Base-by-base conservation (phyloP, 805 yeast species). In the Cyberlindnera saturnus region DNA sequence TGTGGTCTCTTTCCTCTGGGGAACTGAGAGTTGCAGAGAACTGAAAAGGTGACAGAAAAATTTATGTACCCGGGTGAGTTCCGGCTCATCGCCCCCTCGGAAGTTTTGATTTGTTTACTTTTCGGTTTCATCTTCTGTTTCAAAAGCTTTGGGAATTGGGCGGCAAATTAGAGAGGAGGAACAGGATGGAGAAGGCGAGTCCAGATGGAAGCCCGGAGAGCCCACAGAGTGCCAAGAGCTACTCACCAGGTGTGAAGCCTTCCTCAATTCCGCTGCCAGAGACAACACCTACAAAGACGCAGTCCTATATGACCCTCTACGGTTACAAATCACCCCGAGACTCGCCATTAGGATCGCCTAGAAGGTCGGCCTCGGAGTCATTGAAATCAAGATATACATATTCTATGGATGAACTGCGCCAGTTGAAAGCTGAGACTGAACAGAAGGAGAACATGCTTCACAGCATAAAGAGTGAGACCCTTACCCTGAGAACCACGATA, bases 401-500 rank as follows among this genome's bases (percentile, higher is more conserved):
- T 23, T 28, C 32, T 9, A 38, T 31, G 17, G 45, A 36, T 3
- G 53, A 36, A 30, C 47, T 51, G 14, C 43, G 46, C n/a, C 35
- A 36, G 46, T 29, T 54, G 2, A 51, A 44, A 15, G 14, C 23
- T 3, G 43, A 49, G 20, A 20, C 45, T 3, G 43, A 47, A 40
- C 37, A 38, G 37, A 57, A 47, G 37, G 53, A 53, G 41, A 34
- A 18, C 40, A 56, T 45, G n/a, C 57, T 52, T 40, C 31, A 38
- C 14, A 55, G 45, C 19, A 47, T 50, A 18, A 53, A 50, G 20
- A 50, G 53, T 6, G 41, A 52, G 17, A 52, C 62, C 2, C 52
- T 60, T 51, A 60, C 65, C 1, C 36, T 61, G 8, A 64, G 65
- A 43, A 70, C 74, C 0, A 65, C 66, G 41, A 63, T 61, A 30